These are phyloP conservation scores for Metarhizium robertsii DNA, from an alignment of 2,329 filamentous ascomycete species.

Conservation along the genomic window DNA sequence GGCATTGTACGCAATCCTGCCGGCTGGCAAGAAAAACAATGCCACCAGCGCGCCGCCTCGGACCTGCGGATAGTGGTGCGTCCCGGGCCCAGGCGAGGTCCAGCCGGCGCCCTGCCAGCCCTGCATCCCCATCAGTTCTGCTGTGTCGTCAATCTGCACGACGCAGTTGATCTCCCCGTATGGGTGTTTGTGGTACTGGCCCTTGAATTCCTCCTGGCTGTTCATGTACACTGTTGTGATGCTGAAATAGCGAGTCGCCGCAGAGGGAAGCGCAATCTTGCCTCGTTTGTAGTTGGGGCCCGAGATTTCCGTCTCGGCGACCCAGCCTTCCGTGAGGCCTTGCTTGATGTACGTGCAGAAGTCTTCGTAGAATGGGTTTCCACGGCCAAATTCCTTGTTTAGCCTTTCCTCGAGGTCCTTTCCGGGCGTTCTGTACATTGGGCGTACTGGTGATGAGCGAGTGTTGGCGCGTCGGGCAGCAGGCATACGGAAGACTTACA, in stretches of 20 bases:
- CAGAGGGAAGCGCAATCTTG: conserved; percentile 35
- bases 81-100: conserved; percentile 44
- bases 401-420: conserved; percentile 32
- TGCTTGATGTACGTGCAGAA: conserved; percentile 27
- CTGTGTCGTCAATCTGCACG: conserved; percentile 35
- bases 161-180: conserved; percentile 49
- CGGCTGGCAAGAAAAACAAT: conserved; percentile 46
- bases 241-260: conserved; percentile 39
- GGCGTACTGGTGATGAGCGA: background rate
- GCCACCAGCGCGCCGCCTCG: conserved; percentile 39
- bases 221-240: conserved; percentile 51
- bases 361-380: conserved; percentile 31
- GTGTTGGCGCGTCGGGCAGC: background rate
- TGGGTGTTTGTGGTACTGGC: conserved; percentile 44
- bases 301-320: conserved; percentile 30
- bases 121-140: conserved; percentile 45
- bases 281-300: conserved; percentile 37
- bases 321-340: conserved; percentile 35
- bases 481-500: conserved; percentile 14
- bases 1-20: conserved; percentile 40
- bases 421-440: conserved; percentile 30
- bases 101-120: conserved; percentile 48
- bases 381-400: conserved; percentile 33
- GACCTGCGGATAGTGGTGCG: conserved; percentile 47
- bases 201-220: conserved; percentile 35